Conservation (phyloP, 169 alveolate genomes). For the Eimeria brunetti region DNA sequence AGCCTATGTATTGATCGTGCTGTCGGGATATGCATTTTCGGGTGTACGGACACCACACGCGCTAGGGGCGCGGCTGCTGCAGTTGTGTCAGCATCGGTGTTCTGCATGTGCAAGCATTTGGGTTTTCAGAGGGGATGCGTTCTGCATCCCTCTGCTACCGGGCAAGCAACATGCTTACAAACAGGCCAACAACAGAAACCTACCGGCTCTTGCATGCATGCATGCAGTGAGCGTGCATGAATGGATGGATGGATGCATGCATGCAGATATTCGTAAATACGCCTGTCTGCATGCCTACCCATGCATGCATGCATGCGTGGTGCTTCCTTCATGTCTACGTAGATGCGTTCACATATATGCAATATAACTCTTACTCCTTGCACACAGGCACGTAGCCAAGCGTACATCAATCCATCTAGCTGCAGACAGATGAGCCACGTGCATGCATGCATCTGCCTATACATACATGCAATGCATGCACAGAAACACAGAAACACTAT, state of each 20-base stretch:
- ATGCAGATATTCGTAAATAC: neutral
- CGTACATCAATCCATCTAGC: neutral
- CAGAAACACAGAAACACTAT: neutral
- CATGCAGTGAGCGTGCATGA: neutral
- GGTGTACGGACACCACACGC: constrained; percentile 36
- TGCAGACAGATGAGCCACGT: neutral
- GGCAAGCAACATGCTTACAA: neutral
- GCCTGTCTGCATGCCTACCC: neutral
- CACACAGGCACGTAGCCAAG: neutral
- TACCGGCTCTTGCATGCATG: neutral
- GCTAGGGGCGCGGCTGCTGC: constrained; percentile 18
- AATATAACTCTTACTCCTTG: too few species aligned
- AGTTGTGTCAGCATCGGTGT: neutral
- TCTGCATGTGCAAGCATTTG: neutral
- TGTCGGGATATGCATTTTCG: neutral
- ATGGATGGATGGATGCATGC: neutral
- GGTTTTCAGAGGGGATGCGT: constrained; percentile 15
- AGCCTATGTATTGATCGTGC: neutral
- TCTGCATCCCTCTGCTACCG: neutral
- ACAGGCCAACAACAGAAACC: neutral
- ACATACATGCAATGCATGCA: neutral
- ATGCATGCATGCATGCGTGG: neutral
- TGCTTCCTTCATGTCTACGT: neutral
- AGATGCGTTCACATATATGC: neutral
- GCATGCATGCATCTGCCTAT: neutral